Evolutionary conservation across 2,329 filamentous ascomycete species (phyloP), one percentile per base, ranked within the genome.

Genomic region (Coniochaeta pulveracea): DNA sequence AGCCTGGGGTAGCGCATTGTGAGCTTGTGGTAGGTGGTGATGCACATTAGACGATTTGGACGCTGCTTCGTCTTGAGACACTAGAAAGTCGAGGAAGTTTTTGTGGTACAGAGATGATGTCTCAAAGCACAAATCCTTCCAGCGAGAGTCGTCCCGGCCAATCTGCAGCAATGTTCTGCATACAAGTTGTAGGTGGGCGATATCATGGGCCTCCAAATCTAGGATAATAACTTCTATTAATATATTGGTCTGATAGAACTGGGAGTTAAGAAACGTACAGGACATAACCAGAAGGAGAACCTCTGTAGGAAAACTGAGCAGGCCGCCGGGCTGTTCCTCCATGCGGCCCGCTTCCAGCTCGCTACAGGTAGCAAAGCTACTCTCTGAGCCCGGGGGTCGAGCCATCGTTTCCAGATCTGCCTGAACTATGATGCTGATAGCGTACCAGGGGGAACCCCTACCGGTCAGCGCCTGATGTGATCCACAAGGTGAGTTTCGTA

Each of bases 71-170:
- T n/a, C n/a, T n/a, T n/a, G n/a, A n/a, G n/a, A n/a, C n/a, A n/a
- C n/a, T n/a, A n/a, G n/a, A n/a, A n/a, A n/a, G n/a, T n/a, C n/a
- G n/a, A n/a, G n/a, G n/a, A n/a, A n/a, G n/a, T n/a, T n/a, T n/a
- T n/a, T n/a, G n/a, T 73, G 66, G 46, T 80, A 71, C 51, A 78
- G 79, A 21, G 65, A 52, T 11, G 84, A 89, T 37, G 76, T 63
- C 22, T 77, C 66, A 51, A 91, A 85, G 52, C 81, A 88, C 49
- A 78, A 66, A 3, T 67, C 58, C 40, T 80, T 80, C 88, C 88
- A 95, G 22, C 89, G 61, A 24, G 65, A 69, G 45, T 81, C 72
- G 50, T 93, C 85, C 36, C 85, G 76, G 24, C 74, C 79, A 26
- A 91, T 62, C 19, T 61, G 55, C 18, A 78, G 67, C 37, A 89